phyloP scores from a whole-genome alignment of 768 basidiomycete species.

The Sporobolomyces pararoseus region DNA sequence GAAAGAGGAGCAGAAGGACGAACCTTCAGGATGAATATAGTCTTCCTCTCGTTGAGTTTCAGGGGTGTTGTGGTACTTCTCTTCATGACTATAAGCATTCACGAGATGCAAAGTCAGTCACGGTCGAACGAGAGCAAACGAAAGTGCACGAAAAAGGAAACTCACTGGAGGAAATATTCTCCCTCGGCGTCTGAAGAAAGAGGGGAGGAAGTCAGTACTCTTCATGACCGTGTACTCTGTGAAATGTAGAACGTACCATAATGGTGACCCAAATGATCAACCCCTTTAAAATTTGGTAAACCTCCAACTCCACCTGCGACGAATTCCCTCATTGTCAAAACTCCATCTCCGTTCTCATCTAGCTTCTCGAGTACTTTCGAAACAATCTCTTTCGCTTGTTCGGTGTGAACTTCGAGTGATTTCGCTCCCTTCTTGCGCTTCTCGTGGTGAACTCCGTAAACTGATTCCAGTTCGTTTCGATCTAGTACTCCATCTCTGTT shows the following conservation, averaged over 20 bases:
- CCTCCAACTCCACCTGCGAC: constrained; percentile 64
- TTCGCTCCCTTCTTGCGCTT: constrained; percentile 49
- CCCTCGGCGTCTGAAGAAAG: constrained; percentile 44
- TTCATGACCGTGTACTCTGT: no score
- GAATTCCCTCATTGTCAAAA: constrained; percentile 67
- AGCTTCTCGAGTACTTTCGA: constrained; percentile 64
- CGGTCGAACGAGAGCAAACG: not conserved
- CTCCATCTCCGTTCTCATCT: constrained; percentile 72
- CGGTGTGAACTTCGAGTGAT: constrained; percentile 40
- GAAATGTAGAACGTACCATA: constrained; percentile 60
- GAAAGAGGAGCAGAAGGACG: constrained; percentile 56
- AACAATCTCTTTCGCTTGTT: constrained; percentile 60
- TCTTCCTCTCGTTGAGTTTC: constrained; percentile 96
- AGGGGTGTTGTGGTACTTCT: constrained; percentile 88
- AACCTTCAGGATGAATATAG: constrained; percentile 78
- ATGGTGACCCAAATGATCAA: constrained; percentile 88
- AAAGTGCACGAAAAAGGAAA: not conserved
- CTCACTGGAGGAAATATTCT: constrained; percentile 69
- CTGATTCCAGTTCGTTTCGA: constrained; percentile 81
- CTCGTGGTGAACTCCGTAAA: constrained; percentile 68
- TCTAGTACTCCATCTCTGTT: constrained; percentile 75
- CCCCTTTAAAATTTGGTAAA: constrained; percentile 73
- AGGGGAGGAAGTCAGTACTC: no score
- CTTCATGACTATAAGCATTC: constrained; percentile 69
- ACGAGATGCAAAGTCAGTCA: not conserved